Evolutionary conservation across 345 rosid species (phyloP).

Genomic region (Corchorus olitorius): DNA sequence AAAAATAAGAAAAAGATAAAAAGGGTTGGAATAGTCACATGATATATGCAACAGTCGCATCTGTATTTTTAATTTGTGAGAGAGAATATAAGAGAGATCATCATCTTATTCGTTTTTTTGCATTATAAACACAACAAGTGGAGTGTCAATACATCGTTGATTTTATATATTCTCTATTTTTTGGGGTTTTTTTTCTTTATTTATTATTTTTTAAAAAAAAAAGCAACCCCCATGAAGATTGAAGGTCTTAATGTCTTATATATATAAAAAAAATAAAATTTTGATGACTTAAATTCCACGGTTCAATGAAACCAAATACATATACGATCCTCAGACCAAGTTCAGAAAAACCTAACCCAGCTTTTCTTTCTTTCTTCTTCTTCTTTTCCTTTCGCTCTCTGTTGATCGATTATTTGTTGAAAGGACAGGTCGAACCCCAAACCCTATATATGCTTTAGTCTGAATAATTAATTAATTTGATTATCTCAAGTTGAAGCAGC

Average conservation of each 20-base stretch:
- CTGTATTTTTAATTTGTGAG: conserved; percentile 32
- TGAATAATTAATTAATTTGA: background rate
- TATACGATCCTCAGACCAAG: conserved; percentile 4
- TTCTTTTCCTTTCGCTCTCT: conserved; percentile 2
- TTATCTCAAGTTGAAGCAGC: conserved; percentile 4
- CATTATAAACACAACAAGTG: conserved; percentile 22
- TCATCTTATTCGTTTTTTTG: background rate
- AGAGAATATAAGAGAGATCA: background rate
- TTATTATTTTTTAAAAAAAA: background rate
- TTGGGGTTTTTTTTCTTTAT: background rate
- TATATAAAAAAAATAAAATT: conserved; percentile 3
- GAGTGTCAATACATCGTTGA: conserved; percentile 16
- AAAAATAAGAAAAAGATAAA: background rate
- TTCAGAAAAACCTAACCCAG: conserved; percentile 13
- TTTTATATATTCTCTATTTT: background rate
- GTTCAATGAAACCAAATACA: conserved; percentile 23
- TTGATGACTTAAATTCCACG: conserved; percentile 37
- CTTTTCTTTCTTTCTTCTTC: conserved; percentile 3
- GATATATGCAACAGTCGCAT: conserved; percentile 42
- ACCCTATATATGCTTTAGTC: conserved; percentile 11
- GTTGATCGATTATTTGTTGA: conserved; percentile 7
- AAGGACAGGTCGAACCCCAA: conserved; percentile 1
- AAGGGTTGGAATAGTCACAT: conserved; percentile 32
- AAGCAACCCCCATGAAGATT: background rate
- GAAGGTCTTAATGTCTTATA: background rate